Base-by-base conservation (phyloP, 768 basidiomycete genomes). In the Serendipita sp. region DNA sequence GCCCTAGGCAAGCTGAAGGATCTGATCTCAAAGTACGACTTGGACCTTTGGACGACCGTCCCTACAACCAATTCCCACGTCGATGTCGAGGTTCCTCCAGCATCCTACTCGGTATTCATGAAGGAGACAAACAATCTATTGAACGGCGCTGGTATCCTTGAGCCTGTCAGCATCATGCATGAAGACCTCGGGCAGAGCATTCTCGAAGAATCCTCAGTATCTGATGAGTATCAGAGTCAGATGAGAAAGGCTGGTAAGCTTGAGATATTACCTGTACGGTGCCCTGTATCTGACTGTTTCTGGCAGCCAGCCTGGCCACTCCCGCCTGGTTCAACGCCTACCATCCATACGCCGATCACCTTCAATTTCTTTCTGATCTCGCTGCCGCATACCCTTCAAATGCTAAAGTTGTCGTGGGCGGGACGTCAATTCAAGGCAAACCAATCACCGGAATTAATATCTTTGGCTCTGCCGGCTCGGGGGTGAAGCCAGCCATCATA, bases 261-360 rank as follows among this genome's bases (percentile, higher is more conserved):
- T 11, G n/a, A 7, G 5, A 50, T 50, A 7, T 22, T 50, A 50
- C 45, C 45, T 7, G 45, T 11, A 50, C 14, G 34, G 7, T n/a
- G 45, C 11, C 45, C 13, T 43, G 13, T 13, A 22, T 50, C 28
- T 50, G 45, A 20, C 20, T 7, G 11, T n/a, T 28, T n/a, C n/a
- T 3, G 9, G n/a, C 31, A 58, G 53, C 24, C 20, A 58, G 53
- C 30, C 31, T 58, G 17, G 53, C 53, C 9, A 58, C 53, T 11
- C 53, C 53, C 4, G 53, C 53, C 17, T 58, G 53, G 53, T 58
- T 58, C 53, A 58, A 58, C 24, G 53, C 53, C 4, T 58, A 58
- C 53, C 53, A 58, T 31, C 53, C 53, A n/a, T 58, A 58, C 31
- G 24, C 22, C 17, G 53, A 58, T 58, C 53, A 58, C 30, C 24